These are phyloP conservation scores for Penicillium frequentans DNA, from an alignment of 2,329 filamentous ascomycete species.

Conservation along the genomic window DNA sequence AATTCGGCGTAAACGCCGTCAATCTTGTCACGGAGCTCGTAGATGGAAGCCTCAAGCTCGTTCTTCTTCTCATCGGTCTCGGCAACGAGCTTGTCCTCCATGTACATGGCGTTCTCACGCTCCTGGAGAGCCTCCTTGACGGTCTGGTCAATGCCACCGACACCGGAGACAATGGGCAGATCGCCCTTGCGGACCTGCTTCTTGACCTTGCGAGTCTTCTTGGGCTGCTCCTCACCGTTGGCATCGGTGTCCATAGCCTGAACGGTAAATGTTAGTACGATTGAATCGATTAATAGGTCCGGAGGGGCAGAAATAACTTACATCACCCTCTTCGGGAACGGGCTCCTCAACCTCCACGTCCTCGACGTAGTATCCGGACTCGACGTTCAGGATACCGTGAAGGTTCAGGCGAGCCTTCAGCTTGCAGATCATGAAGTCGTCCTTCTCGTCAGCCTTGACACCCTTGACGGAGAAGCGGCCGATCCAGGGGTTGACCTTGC, in stretches of 20 bases:
- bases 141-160: conserved; percentile 71
- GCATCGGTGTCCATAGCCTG: conserved; percentile 84
- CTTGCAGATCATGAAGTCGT: conserved; percentile 99
- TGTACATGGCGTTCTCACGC: conserved; percentile 86
- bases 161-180: conserved; percentile 80
- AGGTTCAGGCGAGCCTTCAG: conserved; percentile 96
- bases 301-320: too few species aligned
- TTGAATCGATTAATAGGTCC: not conserved
- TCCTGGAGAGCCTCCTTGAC: conserved; percentile 64
- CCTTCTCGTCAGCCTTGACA: conserved; percentile 87
- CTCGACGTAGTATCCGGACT: conserved; percentile 97
- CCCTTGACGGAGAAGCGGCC: conserved; percentile 97
- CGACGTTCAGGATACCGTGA: conserved; percentile 93
- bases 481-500: conserved; percentile 91
- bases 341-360: conserved; percentile 97
- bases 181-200: conserved; percentile 99
- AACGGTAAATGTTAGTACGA: conserved; percentile 24
- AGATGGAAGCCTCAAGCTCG: conserved; percentile 96
- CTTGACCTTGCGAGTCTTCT: conserved; percentile 94
- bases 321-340: conserved; percentile 68
- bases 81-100: conserved; percentile 97
- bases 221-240: conserved; percentile 66
- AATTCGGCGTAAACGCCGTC: conserved; percentile 89
- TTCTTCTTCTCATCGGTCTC: conserved; percentile 99
- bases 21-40: conserved; percentile 93